Percentiles rank a stretch among this genome's conserved stretches.
phyloP scores from a whole-genome alignment of 148 eudicot species.

The Polygonum maritimum region DNA sequence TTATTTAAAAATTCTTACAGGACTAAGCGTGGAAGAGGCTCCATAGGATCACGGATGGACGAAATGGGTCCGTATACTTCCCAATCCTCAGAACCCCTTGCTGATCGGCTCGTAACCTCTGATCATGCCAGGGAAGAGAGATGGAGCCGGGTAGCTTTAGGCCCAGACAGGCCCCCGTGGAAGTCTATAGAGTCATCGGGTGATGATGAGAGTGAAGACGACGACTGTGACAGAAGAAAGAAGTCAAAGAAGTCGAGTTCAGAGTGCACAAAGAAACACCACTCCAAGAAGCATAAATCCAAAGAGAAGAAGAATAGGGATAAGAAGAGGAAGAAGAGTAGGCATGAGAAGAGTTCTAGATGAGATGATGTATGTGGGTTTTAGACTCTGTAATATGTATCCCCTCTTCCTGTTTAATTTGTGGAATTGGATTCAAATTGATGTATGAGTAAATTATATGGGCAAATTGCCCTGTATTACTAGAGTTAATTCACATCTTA shows the following conservation, averaged over 20 bases:
- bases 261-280: constrained; percentile 41
- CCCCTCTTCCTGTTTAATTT: neutral
- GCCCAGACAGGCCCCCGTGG: constrained; percentile 58
- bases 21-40: constrained; percentile 87
- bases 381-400: neutral
- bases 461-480: too few relatives aligned
- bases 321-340: constrained; percentile 43
- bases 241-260: constrained; percentile 30
- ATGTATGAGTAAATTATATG: neutral
- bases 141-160: constrained; percentile 25
- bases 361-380: neutral
- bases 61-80: constrained; percentile 88
- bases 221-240: constrained; percentile 21
- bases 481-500: too few relatives aligned
- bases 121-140: constrained; percentile 16
- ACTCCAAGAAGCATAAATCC: constrained; percentile 47
- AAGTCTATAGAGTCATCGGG: constrained; percentile 33
- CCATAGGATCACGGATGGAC: constrained; percentile 88
- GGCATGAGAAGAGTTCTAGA: constrained; percentile 35
- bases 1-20: constrained; percentile 30
- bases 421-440: neutral
- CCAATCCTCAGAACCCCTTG: constrained; percentile 22
- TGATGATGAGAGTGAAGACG: constrained; percentile 27
- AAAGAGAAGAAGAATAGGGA: constrained; percentile 42
- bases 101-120: constrained; percentile 11